These are phyloP conservation scores for Candida sp. DNA, from an alignment of 1,139 yeast species.

Conservation along the genomic window DNA sequence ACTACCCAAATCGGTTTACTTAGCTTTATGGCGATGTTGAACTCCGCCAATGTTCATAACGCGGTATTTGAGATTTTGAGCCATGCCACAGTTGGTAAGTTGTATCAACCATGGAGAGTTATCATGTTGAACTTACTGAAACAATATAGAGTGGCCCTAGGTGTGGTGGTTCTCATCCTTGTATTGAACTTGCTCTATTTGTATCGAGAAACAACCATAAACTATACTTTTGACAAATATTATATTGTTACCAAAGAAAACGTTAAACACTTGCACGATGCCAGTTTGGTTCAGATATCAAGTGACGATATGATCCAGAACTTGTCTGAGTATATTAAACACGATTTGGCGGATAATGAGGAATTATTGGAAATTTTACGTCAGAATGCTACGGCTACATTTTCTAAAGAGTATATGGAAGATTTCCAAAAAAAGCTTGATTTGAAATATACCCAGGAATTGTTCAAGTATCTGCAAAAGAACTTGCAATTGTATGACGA, in stretches of 20 bases:
- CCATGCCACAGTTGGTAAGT: no score
- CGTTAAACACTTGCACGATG: background rate
- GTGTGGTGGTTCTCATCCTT: background rate
- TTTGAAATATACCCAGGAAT: conserved; percentile 17
- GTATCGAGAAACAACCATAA: background rate
- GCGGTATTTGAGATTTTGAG: no score
- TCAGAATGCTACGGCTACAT: conserved; percentile 1
- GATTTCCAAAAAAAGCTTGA: conserved; percentile 14
- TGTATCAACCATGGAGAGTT: background rate
- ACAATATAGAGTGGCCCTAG: background rate
- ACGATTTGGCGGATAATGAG: background rate
- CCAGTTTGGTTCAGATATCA: background rate
- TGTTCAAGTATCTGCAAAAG: conserved; percentile 15
- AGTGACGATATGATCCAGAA: background rate
- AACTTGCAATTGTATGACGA: conserved; percentile 18
- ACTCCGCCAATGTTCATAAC: no score
- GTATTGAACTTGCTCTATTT: background rate
- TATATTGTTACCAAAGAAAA: background rate
- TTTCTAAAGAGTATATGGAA: conserved; percentile 12
- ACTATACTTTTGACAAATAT: background rate
- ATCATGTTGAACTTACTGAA: background rate
- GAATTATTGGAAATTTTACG: background rate
- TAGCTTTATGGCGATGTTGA: no score
- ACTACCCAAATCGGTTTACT: no score
- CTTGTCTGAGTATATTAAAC: background rate